These are phyloP conservation scores for Pulveroboletus sp. DNA, from an alignment of 768 basidiomycete genomes.

Conservation along the genomic window DNA sequence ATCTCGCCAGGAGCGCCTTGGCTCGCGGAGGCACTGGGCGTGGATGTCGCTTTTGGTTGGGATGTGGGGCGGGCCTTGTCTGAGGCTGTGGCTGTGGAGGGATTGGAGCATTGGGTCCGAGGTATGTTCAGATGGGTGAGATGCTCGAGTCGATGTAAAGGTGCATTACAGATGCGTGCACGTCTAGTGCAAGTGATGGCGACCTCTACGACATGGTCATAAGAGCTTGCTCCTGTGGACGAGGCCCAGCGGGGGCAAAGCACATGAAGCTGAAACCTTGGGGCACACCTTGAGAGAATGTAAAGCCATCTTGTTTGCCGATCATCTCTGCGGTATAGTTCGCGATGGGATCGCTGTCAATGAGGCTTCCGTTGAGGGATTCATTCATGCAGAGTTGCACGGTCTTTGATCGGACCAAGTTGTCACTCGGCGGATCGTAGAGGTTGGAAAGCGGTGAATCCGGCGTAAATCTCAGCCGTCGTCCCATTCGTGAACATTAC, in stretches of 20 bases:
- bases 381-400: not conserved
- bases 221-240: too few relatives aligned
- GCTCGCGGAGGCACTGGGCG: not conserved
- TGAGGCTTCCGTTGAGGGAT: not conserved
- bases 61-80: too few relatives aligned
- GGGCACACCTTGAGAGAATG: too few relatives aligned
- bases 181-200: too few relatives aligned
- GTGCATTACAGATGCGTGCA: too few relatives aligned
- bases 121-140: not conserved
- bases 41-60: not conserved
- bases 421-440: not conserved
- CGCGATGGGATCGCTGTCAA: not conserved
- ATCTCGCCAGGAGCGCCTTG: not conserved
- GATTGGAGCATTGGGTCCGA: too few relatives aligned
- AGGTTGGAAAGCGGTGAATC: not conserved
- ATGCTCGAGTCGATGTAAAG: not conserved
- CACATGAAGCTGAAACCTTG: too few relatives aligned
- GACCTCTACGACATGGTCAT: too few relatives aligned
- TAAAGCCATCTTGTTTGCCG: not conserved
- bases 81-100: too few relatives aligned
- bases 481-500: not conserved
- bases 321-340: constrained; percentile 3
- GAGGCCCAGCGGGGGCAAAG: too few relatives aligned
- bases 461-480: not conserved
- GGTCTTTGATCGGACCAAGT: not conserved